Evolutionary conservation across 805 yeast genomes (phyloP).

Genomic region (Starmerella roubikii): DNA sequence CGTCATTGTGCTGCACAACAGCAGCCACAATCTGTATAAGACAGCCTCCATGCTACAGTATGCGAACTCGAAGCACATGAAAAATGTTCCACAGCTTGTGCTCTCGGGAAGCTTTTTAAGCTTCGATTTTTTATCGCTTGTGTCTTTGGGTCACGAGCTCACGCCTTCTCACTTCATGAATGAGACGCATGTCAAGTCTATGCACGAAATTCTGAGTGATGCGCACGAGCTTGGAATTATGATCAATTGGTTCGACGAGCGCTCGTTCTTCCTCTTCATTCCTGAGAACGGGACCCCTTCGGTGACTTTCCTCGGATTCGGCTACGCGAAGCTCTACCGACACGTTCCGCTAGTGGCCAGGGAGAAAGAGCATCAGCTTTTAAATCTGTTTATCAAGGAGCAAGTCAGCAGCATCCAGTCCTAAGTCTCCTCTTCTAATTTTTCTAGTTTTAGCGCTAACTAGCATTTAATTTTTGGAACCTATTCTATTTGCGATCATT

Average conservation of each 20-base stretch:
- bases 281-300: not conserved
- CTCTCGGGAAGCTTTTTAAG: not conserved
- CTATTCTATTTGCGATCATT: too few species aligned
- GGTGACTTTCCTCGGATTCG: constrained; percentile 16
- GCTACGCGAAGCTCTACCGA: constrained; percentile 16
- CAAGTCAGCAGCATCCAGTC: not conserved
- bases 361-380: constrained; percentile 12
- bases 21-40: not conserved
- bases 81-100: not conserved
- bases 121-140: not conserved
- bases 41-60: not conserved
- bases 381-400: not conserved
- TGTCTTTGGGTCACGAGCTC: not conserved
- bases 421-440: too few species aligned
- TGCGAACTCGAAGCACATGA: not conserved
- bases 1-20: too few species aligned
- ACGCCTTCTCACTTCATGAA: not conserved
- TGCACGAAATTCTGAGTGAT: constrained; percentile 12
- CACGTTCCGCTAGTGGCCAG: constrained; percentile 16
- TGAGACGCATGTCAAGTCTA: not conserved
- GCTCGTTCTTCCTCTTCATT: constrained; percentile 16
- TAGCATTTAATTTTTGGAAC: too few species aligned
- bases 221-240: constrained; percentile 12
- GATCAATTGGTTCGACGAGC: not conserved
- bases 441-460: too few species aligned